Base-by-base conservation (phyloP, 495 filamentous ascomycete species). In the Pyronema domesticum region DNA sequence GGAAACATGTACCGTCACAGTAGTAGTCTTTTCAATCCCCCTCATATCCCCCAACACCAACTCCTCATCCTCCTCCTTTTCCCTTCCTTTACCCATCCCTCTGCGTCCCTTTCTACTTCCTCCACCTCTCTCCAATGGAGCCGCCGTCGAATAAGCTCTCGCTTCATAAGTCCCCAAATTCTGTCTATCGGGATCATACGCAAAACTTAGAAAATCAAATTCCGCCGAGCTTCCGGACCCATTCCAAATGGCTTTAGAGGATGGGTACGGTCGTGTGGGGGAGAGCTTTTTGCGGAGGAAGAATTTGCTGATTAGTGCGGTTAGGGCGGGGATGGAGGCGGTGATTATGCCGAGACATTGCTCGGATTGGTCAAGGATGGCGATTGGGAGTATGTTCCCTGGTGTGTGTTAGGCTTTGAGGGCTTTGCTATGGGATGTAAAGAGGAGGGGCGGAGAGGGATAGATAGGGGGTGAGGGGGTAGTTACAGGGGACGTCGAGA, bases 341-440 rank as follows among this genome's bases (percentile, higher is more conserved):
- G 62, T 64, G 23, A 65, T 55, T 7, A 63, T 63, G n/a, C 61
- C 61, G n/a, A 65, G 55, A 19, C 55, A 58, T 37, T 64, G 61
- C 44, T 65, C 61, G 37, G 55, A n/a, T 8, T 53, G 40, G 18
- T 62, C 61, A 17, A 59, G 39, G 6, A 63, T 19, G 10, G 61
- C 55, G 34, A 64, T 53, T 3, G 61, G 60, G 14, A 64, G 35
- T 3, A 60, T 37, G 19, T 59, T 59, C 61, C 60, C 57, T 62
- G 15, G 9, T 11, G 10, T 9, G 37, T n/a, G 33, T 59, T 49
- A 56, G 36, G 6, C n/a, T n/a, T n/a, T n/a, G n/a, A n/a, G n/a
- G n/a, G n/a, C n/a, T n/a, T n/a, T n/a, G n/a, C 47, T 17, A 19
- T 30, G 13, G 5, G 46, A 15, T 6, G 10, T 11, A 1, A 8